A percentile compares a stretch with the other conserved stretches of the same genome.
These are phyloP conservation scores for Malus fusca DNA, from an alignment of 306 rosid genomes.

Conservation along the genomic window DNA sequence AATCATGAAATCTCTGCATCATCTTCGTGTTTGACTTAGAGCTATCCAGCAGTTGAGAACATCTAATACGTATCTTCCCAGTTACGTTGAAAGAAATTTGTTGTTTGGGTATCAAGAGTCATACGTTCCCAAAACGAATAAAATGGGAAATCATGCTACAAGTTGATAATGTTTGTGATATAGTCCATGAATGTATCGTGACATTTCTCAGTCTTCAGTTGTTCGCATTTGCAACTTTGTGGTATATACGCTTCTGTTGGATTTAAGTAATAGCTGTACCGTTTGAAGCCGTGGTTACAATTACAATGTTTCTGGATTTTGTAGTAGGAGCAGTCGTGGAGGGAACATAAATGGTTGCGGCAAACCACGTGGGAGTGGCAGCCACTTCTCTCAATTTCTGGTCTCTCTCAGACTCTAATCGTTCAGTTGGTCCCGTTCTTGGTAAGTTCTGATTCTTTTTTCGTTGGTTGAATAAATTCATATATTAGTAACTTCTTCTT, in stretches of 20 bases:
- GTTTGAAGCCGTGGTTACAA: neutral
- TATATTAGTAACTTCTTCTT: too few relatives aligned
- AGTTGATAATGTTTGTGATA: neutral
- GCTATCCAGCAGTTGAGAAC: neutral
- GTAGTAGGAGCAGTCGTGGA: conserved; percentile 51
- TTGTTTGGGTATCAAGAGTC: neutral
- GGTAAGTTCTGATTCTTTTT: too few relatives aligned
- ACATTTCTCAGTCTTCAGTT: neutral
- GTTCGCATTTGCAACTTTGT: neutral
- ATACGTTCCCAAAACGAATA: too few relatives aligned
- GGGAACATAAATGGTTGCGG: conserved; percentile 38
- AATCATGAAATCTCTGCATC: neutral
- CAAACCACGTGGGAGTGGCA: conserved; percentile 27
- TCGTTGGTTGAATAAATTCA: too few relatives aligned
- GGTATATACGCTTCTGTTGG: neutral
- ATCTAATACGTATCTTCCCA: neutral
- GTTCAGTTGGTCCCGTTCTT: too few relatives aligned
- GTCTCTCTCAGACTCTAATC: too few relatives aligned
- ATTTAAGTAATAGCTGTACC: neutral
- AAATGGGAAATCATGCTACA: too few relatives aligned
- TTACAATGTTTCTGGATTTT: neutral
- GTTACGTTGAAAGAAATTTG: neutral
- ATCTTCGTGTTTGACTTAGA: neutral
- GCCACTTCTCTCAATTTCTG: too few relatives aligned
- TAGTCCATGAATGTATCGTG: neutral